Evolutionary conservation across 2,329 filamentous ascomycete species (phyloP).

Genomic region (Ophiocordyceps camponoti-floridani): DNA sequence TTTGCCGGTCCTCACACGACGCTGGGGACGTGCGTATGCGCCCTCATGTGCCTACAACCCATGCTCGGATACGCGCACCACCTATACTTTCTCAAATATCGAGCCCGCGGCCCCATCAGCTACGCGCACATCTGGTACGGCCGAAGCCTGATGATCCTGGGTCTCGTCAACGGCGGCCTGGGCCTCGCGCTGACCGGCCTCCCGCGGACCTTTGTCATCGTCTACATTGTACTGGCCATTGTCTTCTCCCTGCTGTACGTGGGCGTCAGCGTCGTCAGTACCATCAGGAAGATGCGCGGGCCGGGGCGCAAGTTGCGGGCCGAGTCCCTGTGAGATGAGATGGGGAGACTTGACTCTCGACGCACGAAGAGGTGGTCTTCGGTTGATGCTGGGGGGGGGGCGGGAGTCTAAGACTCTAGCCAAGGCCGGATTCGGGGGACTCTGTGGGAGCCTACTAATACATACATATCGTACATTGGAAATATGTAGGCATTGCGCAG

Average conservation of each 20-base stretch:
- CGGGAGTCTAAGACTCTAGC: too few species aligned
- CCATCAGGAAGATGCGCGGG: constrained; percentile 1
- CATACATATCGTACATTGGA: too few species aligned
- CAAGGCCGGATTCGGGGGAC: too few species aligned
- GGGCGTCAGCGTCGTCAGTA: constrained; percentile 7
- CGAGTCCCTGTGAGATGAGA: neutral
- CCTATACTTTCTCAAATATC: constrained; percentile 26
- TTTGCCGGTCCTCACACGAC: constrained; percentile 33
- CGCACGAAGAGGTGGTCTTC: too few species aligned
- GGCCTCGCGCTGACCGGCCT: constrained; percentile 33
- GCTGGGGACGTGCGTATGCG: constrained; percentile 36
- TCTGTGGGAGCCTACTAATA: too few species aligned
- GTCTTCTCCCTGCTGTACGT: constrained; percentile 28
- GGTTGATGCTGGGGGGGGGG: too few species aligned
- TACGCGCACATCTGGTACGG: constrained; percentile 46
- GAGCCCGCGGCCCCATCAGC: constrained; percentile 30
- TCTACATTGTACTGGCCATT: constrained; percentile 36
- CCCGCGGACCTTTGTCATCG: constrained; percentile 23
- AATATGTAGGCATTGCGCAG: too few species aligned
- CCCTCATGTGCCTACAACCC: constrained; percentile 38
- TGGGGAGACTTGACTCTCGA: too few species aligned
- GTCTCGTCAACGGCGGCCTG: constrained; percentile 45
- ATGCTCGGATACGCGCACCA: constrained; percentile 41
- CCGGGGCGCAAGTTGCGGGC: neutral
- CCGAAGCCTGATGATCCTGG: constrained; percentile 35